These are phyloP conservation scores for Halophytophthora batemanensis DNA, from an alignment of 352 stramenopile genomes.

Conservation along the genomic window DNA sequence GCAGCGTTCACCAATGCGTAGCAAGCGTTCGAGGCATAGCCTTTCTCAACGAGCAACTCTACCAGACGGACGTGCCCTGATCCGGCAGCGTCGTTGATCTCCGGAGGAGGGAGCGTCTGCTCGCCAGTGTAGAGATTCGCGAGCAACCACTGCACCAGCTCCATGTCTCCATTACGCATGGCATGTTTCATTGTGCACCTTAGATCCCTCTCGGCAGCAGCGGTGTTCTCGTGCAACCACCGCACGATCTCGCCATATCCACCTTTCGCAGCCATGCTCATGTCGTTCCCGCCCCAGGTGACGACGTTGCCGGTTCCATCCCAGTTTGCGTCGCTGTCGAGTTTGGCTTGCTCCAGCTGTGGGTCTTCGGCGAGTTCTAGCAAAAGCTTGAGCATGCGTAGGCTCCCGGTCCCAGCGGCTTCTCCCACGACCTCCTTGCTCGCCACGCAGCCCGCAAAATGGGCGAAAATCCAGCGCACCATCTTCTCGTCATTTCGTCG, in stretches of 20 bases:
- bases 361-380: slow-evolving; percentile 3
- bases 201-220: slow-evolving; percentile 20
- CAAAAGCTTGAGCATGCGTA: slow-evolving; percentile 16
- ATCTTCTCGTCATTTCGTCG: slow-evolving; percentile 11
- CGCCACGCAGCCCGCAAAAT: slow-evolving; percentile 19
- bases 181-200: slow-evolving; percentile 19
- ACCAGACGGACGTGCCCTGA: slow-evolving; percentile 20
- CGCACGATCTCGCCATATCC: slow-evolving; percentile 8
- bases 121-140: slow-evolving; percentile 16
- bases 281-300: slow-evolving; percentile 22
- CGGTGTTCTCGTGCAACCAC: slow-evolving; percentile 24
- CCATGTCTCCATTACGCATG: slow-evolving; percentile 14
- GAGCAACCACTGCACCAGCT: slow-evolving; percentile 27
- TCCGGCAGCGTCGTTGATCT: slow-evolving; percentile 26
- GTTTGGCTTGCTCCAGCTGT: background rate
- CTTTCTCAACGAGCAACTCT: slow-evolving; percentile 24
- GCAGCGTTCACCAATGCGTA: slow-evolving; percentile 33
- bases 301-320: slow-evolving; percentile 11
- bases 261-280: slow-evolving; percentile 23
- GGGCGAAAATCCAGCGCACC: slow-evolving; percentile 21
- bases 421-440: slow-evolving; percentile 17
- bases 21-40: slow-evolving; percentile 22
- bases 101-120: slow-evolving; percentile 17
- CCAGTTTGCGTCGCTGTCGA: slow-evolving; percentile 1
- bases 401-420: slow-evolving; percentile 14